phyloP scores from a whole-genome alignment of 169 alveolate genomes.

The Babesia divergens region DNA sequence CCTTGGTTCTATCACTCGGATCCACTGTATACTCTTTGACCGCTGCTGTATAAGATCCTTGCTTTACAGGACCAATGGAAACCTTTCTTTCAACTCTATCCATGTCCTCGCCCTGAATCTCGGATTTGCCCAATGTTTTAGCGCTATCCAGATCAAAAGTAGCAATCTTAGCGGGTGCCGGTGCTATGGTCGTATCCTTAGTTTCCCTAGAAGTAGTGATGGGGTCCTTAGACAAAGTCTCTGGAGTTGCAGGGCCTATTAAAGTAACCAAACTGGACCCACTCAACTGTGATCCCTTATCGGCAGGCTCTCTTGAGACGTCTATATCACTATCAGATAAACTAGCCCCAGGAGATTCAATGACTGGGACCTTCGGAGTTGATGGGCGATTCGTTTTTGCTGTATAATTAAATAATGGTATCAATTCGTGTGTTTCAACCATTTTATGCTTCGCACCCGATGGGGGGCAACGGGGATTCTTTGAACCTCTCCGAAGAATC shows the following conservation, averaged over 20 bases:
- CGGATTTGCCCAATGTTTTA: background rate
- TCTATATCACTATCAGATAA: background rate
- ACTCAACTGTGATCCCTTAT: background rate
- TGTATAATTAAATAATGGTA: background rate
- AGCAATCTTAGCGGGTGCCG: background rate
- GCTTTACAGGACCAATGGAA: background rate
- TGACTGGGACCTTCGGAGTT: background rate
- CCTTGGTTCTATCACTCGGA: background rate
- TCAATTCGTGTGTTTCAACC: background rate
- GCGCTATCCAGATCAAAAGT: slow-evolving; percentile 10
- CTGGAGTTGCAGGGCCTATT: background rate
- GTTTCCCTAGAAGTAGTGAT: background rate
- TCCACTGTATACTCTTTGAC: background rate
- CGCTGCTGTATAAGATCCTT: background rate
- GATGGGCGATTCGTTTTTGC: background rate
- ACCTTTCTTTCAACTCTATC: background rate
- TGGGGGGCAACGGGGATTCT: too few species aligned
- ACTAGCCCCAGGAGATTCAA: background rate
- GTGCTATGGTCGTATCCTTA: background rate
- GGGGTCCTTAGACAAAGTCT: background rate
- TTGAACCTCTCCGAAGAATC: background rate
- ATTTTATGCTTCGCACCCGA: too few species aligned
- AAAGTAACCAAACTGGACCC: background rate
- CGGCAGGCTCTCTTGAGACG: background rate
- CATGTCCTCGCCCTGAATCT: background rate